A percentile compares a stretch with the other conserved stretches of the same genome.
Conservation (phyloP, 2,329 filamentous ascomycete genomes). For the Trichoderma sp. region DNA sequence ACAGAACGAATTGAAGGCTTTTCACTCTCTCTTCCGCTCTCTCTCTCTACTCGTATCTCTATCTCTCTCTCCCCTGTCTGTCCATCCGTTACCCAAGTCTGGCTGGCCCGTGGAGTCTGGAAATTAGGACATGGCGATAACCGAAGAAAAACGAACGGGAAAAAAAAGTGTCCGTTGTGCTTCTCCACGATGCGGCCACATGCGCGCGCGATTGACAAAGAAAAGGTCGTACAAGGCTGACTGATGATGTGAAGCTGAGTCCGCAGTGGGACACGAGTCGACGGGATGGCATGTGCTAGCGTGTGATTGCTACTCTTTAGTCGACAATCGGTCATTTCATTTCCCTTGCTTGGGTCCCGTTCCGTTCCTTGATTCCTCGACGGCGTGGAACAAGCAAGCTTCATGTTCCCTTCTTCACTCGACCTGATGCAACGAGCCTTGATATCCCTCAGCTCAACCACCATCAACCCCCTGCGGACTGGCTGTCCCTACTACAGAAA, state of each 20-base stretch:
- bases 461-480: neutral
- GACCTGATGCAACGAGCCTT: neutral
- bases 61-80: neutral
- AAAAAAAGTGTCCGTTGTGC: neutral
- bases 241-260: neutral
- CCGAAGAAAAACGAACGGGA: slow-evolving; percentile 6
- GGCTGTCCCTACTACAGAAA: neutral
- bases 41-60: neutral
- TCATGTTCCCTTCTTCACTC: neutral
- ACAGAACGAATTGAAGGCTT: neutral
- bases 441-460: neutral
- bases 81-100: neutral
- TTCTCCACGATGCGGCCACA: slow-evolving; percentile 15
- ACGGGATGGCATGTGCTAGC: neutral
- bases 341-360: neutral
- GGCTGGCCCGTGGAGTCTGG: neutral
- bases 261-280: neutral
- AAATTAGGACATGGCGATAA: slow-evolving; percentile 12
- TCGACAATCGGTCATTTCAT: neutral
- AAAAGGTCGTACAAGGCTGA: neutral
- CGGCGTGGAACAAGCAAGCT: neutral
- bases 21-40: neutral
- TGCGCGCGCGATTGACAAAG: slow-evolving; percentile 9
- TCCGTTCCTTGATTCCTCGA: neutral
- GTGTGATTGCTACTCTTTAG: neutral